phyloP scores from a whole-genome alignment of 164 flowering plant genomes.

The Chimonanthus praecox region DNA sequence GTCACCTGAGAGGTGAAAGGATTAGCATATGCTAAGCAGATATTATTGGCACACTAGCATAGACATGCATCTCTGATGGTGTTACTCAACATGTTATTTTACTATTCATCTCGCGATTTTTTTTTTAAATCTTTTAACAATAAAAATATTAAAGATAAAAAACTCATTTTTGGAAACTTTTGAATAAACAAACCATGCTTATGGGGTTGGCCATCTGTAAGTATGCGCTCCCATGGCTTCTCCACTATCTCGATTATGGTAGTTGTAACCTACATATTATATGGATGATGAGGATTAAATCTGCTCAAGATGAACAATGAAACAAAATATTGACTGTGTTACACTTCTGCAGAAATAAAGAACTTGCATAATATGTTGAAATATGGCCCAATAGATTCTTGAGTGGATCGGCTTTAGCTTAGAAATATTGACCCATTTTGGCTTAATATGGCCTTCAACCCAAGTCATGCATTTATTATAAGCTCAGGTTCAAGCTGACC shows the following conservation, averaged over 20 bases:
- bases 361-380: too few species aligned
- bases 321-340: background rate
- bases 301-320: background rate
- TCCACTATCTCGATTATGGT: conserved; percentile 75
- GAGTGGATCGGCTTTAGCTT: too few species aligned
- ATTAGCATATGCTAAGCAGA: background rate
- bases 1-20: background rate
- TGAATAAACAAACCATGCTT: conserved; percentile 63
- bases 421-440: too few species aligned
- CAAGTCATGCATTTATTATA: too few species aligned
- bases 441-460: too few species aligned
- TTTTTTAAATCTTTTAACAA: background rate
- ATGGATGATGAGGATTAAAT: conserved; percentile 5
- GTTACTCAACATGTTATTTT: background rate
- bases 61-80: background rate
- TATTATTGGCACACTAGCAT: background rate
- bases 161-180: background rate
- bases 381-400: too few species aligned
- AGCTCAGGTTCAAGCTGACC: too few species aligned
- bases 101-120: background rate
- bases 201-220: conserved; percentile 65
- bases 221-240: conserved; percentile 92
- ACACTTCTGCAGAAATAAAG: too few species aligned
- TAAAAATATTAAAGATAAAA: background rate
- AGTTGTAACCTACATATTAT: conserved; percentile 51